A percentile compares a stretch with the other conserved stretches of the same genome.
These are phyloP conservation scores for Penicillium sp. DNA, from an alignment of 2,329 filamentous ascomycete species.

Conservation along the genomic window DNA sequence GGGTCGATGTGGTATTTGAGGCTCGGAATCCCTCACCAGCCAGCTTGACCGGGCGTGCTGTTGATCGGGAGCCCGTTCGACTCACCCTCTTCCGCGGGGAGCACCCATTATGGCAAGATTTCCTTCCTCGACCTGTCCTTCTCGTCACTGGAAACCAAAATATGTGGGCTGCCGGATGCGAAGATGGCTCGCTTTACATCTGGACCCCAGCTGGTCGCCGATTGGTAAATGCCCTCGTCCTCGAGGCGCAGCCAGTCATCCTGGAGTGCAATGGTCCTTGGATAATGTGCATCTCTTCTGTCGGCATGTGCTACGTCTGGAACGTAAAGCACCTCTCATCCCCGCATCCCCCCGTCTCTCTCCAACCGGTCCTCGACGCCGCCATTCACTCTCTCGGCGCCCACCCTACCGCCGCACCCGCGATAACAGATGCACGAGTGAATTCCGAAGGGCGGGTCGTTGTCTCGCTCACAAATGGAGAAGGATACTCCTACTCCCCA, in stretches of 20 bases:
- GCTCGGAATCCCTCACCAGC: constrained; percentile 76
- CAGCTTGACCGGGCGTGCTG: constrained; percentile 60
- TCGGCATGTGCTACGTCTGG: constrained; percentile 91
- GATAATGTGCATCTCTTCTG: constrained; percentile 85
- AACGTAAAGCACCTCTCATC: constrained; percentile 82
- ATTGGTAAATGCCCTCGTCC: constrained; percentile 78
- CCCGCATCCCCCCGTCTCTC: constrained; percentile 85
- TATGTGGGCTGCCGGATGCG: constrained; percentile 91
- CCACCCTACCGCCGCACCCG: constrained; percentile 78
- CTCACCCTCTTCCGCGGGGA: constrained; percentile 82
- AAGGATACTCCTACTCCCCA: constrained; percentile 88
- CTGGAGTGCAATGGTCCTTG: constrained; percentile 88
- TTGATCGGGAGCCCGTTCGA: constrained; percentile 79
- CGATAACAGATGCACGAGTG: constrained; percentile 86
- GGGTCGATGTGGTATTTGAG: constrained; percentile 80
- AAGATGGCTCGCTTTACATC: constrained; percentile 85
- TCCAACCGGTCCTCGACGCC: constrained; percentile 86
- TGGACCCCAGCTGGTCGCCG: constrained; percentile 93
- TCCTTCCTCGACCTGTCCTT: constrained; percentile 82
- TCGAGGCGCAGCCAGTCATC: constrained; percentile 93
- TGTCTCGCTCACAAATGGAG: constrained; percentile 90
- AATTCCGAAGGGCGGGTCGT: constrained; percentile 86
- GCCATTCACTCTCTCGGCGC: constrained; percentile 78
- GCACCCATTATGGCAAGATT: constrained; percentile 89
- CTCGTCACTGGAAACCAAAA: constrained; percentile 86